These are phyloP conservation scores for Puccinia triticina DNA, from an alignment of 1,284 basidiomycete genomes.

Conservation along the genomic window DNA sequence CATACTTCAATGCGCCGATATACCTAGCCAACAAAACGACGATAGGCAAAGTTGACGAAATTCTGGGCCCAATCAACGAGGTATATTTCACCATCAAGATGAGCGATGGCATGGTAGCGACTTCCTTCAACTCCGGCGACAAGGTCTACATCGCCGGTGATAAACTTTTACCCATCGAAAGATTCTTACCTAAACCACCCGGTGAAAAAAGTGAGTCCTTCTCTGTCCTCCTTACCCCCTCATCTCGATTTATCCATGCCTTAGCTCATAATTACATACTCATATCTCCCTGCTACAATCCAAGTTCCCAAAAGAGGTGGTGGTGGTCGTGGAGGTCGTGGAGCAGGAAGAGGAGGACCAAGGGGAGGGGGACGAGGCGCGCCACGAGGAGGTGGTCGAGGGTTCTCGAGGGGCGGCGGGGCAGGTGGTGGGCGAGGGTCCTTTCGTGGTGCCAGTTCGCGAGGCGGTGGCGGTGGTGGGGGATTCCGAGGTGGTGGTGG, in stretches of 20 bases:
- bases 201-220: constrained; percentile 67
- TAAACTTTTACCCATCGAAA: constrained; percentile 92
- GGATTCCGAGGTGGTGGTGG: constrained; percentile 59
- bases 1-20: constrained; percentile 99
- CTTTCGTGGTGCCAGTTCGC: constrained; percentile 47
- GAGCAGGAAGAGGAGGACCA: constrained; percentile 46
- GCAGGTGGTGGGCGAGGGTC: constrained; percentile 15
- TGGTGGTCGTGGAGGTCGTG: constrained; percentile 49
- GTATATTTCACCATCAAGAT: constrained; percentile 99
- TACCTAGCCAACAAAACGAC: constrained; percentile 97
- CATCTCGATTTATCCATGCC: constrained; percentile 52
- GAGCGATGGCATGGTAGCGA: constrained; percentile 92
- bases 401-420: constrained; percentile 48
- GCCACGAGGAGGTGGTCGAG: constrained; percentile 62
- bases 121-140: constrained; percentile 94
- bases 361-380: constrained; percentile 64
- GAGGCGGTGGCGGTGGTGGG: constrained; percentile 54
- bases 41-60: constrained; percentile 95
- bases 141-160: constrained; percentile 96
- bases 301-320: constrained; percentile 60
- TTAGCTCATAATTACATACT: constrained; percentile 51
- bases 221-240: constrained; percentile 38
- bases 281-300: not conserved
- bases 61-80: constrained; percentile 96
- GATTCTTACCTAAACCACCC: constrained; percentile 90